Evolutionary conservation across 2,329 filamentous ascomycete species (phyloP).

Genomic region (Pezicula neosporulosa): DNA sequence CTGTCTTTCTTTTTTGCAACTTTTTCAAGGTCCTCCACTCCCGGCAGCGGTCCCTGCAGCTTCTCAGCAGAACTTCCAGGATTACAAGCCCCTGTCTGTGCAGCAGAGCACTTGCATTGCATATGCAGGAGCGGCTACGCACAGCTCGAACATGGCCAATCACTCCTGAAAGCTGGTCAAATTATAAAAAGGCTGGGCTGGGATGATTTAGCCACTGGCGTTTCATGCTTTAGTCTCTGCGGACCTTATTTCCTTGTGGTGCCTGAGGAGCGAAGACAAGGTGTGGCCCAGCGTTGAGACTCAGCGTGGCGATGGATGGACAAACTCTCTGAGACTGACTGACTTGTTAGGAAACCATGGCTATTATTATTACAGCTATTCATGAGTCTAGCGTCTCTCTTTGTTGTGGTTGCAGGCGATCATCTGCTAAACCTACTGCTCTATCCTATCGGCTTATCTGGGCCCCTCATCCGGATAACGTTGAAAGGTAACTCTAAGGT

Average conservation of each 20-base stretch:
- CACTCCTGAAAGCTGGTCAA: constrained; percentile 8
- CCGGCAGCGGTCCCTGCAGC: constrained; percentile 29
- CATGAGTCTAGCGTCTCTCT: background rate
- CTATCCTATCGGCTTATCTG: constrained; percentile 18
- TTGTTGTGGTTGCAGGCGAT: background rate
- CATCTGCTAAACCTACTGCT: background rate
- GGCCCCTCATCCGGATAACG: constrained; percentile 11
- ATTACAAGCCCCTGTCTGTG: constrained; percentile 21
- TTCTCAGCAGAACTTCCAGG: constrained; percentile 14
- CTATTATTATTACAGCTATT: no score
- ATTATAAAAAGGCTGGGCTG: constrained; percentile 15
- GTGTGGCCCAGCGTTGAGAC: background rate
- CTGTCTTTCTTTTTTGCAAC: constrained; percentile 4
- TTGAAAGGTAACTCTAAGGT: constrained; percentile 14
- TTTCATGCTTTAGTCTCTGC: constrained; percentile 21
- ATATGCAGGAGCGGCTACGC: constrained; percentile 27
- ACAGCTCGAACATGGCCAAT: constrained; percentile 25
- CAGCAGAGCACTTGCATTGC: constrained; percentile 27
- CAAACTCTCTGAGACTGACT: no score
- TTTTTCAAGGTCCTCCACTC: constrained; percentile 16
- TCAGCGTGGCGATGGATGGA: background rate
- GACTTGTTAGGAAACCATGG: background rate
- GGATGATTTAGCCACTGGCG: constrained; percentile 20
- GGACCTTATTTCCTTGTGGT: constrained; percentile 3
- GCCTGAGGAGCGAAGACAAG: background rate